Percentiles rank a stretch among this genome's conserved stretches.
These are phyloP conservation scores for Lobosporangium transversale DNA, from an alignment of 192 early-diverging fungal species.

Conservation along the genomic window DNA sequence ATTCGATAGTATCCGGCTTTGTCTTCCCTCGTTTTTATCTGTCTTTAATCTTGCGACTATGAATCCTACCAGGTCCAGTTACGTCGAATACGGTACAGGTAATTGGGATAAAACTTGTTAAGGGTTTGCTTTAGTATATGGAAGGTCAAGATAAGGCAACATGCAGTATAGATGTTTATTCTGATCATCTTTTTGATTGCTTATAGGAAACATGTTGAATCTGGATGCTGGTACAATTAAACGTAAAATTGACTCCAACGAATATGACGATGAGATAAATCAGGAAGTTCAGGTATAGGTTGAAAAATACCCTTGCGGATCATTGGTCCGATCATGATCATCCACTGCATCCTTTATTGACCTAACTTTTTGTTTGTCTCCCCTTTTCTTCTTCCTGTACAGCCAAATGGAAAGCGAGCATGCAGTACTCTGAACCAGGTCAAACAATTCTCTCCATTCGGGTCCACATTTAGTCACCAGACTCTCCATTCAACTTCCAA, in stretches of 20 bases:
- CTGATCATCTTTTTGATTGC: neutral
- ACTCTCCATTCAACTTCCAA: neutral
- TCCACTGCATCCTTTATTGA: too few relatives aligned
- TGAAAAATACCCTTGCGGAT: too few relatives aligned
- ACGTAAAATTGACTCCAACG: slow-evolving; percentile 51
- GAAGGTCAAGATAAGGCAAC: neutral
- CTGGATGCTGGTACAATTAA: slow-evolving; percentile 45
- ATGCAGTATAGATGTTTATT: neutral
- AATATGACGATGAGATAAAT: slow-evolving; percentile 39
- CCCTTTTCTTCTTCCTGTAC: too few relatives aligned
- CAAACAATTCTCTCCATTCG: slow-evolving; percentile 25
- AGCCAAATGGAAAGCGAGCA: slow-evolving; percentile 49
- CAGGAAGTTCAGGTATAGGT: slow-evolving; percentile 44
- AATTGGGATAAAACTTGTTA: neutral
- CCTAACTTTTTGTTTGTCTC: too few relatives aligned
- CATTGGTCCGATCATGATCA: too few relatives aligned
- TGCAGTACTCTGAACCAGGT: slow-evolving; percentile 16
- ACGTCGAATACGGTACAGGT: slow-evolving; percentile 49
- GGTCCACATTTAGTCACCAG: neutral
- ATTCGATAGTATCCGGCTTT: too few relatives aligned
- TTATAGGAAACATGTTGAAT: slow-evolving; percentile 47
- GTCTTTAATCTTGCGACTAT: slow-evolving; percentile 11
- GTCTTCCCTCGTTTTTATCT: slow-evolving; percentile 1
- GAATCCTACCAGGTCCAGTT: slow-evolving; percentile 36
- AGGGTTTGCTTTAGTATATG: too few relatives aligned